Base-by-base conservation (phyloP, 257 asterid genomes). In the Pogostemon cablin region DNA sequence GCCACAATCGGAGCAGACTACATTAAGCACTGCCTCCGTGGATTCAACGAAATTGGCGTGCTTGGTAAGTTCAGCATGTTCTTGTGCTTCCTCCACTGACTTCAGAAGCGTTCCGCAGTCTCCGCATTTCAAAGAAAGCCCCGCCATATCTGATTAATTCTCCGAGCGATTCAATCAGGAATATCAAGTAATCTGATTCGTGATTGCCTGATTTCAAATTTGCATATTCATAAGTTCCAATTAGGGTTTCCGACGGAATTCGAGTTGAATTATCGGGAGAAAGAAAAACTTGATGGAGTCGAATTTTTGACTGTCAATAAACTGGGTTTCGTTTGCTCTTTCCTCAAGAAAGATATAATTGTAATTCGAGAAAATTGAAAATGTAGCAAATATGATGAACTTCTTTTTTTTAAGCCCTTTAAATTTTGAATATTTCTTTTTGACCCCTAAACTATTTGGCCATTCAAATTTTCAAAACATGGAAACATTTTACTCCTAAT, bases 11-110 rank as follows among this genome's bases (percentile, higher is more conserved):
- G 95, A 61, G 86, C 99, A 95, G 71, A 91, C 80, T 70, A 95
- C 86, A 71, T 88, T 88, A 11, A 89, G 95, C 37, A 95, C 96
- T 9, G 99, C 84, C 78, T 95, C 96, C 0, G 93, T 86, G 34
- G 99, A 95, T 79, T 95, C 99, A 12, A 58, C 77, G 83, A 95
- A 95, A 81, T 85, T 88, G 68, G 86, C 0, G 86, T 95, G 99
- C 25, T 82, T 85, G 72, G 97, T 88, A 49, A 88, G 75, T 69
- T 95, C 99, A 1, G 99, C 99, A 81, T 95, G 99, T 74, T 86
- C 95, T 73, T 91, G 97, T n/a, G 99, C 99, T 79, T 95, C 99
- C 73, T 77, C 96, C 69, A 91, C 96, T 3, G 99, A 88, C 81
- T 82, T 89, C 72, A 95, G 72, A 6, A 91, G 91, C 59, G 90